Percentiles rank a stretch among this genome's conserved stretches.
phyloP scores from a whole-genome alignment of 2,329 filamentous ascomycete species.

The Pleoardoris graminearum region DNA sequence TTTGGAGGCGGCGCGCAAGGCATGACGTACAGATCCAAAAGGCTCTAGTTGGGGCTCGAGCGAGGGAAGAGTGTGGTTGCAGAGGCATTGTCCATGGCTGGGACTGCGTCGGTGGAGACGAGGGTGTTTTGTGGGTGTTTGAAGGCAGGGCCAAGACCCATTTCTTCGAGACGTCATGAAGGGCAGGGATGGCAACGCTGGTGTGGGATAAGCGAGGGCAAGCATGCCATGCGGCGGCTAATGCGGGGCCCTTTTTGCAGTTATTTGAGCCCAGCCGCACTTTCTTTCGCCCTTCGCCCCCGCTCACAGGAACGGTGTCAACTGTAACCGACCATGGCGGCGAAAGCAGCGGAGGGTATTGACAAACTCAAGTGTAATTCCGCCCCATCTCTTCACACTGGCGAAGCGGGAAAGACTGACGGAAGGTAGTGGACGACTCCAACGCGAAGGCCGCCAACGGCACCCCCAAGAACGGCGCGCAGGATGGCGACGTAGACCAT shows the following conservation, averaged over 20 bases:
- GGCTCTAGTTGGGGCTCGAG: conserved; percentile 16
- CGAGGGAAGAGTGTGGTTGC: conserved; percentile 21
- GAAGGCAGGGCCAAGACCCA: conserved; percentile 12
- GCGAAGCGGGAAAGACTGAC: conserved; percentile 3
- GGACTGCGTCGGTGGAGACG: conserved; percentile 1
- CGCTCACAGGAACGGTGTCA: not conserved
- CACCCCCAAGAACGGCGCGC: conserved; percentile 33
- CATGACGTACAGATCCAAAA: conserved; percentile 26
- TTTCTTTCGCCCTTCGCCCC: conserved; percentile 3
- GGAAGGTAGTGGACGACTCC: conserved; percentile 41
- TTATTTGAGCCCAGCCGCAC: not conserved
- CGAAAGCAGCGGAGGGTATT: conserved; percentile 42
- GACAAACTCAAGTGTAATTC: conserved; percentile 44
- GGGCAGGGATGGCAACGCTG: conserved; percentile 6
- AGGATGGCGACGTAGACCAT: conserved; percentile 54
- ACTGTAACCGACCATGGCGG: conserved; percentile 41
- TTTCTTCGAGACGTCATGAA: conserved; percentile 34
- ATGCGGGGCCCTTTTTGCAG: conserved; percentile 11
- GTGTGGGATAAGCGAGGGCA: conserved; percentile 11
- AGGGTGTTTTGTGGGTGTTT: conserved; percentile 5
- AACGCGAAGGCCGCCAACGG: conserved; percentile 38
- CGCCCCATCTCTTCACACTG: not conserved
- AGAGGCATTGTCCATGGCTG: conserved; percentile 34
- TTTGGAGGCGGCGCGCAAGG: conserved; percentile 18
- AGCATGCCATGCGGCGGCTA: conserved; percentile 20